Base-by-base conservation (phyloP, 2,329 filamentous ascomycete genomes). In the Pestalotiopsis sp. region DNA sequence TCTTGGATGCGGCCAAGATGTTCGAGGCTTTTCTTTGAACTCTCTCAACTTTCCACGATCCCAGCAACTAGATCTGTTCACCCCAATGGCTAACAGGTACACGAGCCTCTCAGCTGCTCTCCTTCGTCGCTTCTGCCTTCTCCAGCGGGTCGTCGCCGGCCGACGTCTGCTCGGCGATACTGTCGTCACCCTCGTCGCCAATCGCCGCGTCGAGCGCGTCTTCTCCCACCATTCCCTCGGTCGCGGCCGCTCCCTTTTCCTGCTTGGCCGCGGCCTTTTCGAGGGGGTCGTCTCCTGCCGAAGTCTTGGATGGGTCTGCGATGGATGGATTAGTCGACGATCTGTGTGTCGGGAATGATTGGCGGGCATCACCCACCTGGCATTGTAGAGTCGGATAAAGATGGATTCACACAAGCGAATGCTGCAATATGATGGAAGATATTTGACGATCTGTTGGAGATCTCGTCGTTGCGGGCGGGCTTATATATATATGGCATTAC, bases 121-220 rank as follows among this genome's bases (percentile, higher is more conserved):
- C 65, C 38, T 66, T 66, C 38, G 60, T 60, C 4, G 65, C 65
- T 38, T 66, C 65, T 2, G 65, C 65, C 65, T 59, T 60, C 31
- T 66, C 65, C n/a, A 66, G 36, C 20, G 65, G 52, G 14, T 66
- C 65, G 23, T 60, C 65, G 4, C 9, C 31, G 27, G 52, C 56
- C 23, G 65, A 66, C 14, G 65, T 66, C 56, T 66, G 25, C 56
- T 66, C 65, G 17, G 65, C 27, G 17, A 59, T 38, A 17, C 6
- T 45, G 20, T 66, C 65, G 17, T 66, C 65, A 2, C 17, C 65
- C 56, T 66, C 56, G 36, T 66, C 65, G 27, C 65, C 65, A 13
- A 66, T 66, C 17, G 65, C 65, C 7, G 52, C 65, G 58, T 66
- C 65, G 20, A 66, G 36, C 9, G 52, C 27, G 49, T 66, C 65